phyloP scores from a whole-genome alignment of 2,329 filamentous ascomycete genomes.

The Cordyceps farinosa region DNA sequence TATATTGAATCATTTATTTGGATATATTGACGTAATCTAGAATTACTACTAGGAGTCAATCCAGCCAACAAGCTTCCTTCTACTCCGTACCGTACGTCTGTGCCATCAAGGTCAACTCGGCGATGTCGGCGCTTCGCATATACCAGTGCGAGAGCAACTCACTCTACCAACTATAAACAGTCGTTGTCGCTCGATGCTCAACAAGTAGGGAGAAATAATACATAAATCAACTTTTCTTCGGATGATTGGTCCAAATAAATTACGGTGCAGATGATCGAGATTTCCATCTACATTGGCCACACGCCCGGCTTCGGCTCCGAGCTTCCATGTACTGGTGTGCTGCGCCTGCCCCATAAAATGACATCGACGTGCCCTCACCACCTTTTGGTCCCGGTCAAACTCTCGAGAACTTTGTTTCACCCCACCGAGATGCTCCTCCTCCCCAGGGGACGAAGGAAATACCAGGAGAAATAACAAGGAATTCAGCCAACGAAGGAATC shows the following conservation, averaged over 20 bases:
- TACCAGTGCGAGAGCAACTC: not conserved
- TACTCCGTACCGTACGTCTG: not conserved
- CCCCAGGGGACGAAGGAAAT: not conserved
- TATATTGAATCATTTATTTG: no score
- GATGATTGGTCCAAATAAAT: not conserved
- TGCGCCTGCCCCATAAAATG: conserved; percentile 14
- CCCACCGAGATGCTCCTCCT: no score
- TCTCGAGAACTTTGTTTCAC: not conserved
- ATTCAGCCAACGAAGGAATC: not conserved
- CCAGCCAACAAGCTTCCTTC: not conserved
- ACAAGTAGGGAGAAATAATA: not conserved
- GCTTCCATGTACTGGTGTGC: not conserved
- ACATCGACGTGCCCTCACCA: not conserved
- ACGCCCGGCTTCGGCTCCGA: not conserved
- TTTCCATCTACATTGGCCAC: not conserved
- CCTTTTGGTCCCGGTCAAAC: no score
- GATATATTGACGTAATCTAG: no score
- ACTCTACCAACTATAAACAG: not conserved
- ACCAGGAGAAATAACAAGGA: not conserved
- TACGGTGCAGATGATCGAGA: not conserved
- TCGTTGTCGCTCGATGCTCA: not conserved
- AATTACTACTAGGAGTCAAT: no score
- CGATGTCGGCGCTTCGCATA: conserved; percentile 3
- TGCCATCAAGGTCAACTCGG: not conserved
- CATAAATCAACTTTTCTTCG: no score